phyloP scores from a whole-genome alignment of 768 basidiomycete species.

The Boletus huronensis region DNA sequence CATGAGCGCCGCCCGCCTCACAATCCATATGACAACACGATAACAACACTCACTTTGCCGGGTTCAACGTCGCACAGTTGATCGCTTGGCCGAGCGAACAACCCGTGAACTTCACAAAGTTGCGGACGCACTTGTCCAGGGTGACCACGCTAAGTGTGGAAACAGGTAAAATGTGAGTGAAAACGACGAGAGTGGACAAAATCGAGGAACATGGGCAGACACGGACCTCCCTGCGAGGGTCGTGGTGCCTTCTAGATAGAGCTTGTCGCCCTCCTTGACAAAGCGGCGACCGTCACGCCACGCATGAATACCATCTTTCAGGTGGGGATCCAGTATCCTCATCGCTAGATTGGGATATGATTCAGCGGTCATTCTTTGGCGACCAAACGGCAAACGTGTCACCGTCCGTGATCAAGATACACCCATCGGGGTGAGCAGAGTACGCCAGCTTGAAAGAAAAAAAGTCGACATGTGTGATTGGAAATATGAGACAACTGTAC shows the following conservation, averaged over 20 bases:
- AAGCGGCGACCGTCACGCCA: constrained; percentile 85
- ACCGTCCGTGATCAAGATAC: constrained; percentile 91
- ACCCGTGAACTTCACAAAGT: constrained; percentile 80
- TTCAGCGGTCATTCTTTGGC: neutral
- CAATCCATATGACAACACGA: neutral
- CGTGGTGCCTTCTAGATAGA: constrained; percentile 80
- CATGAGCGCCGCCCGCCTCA: neutral
- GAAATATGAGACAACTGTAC: neutral
- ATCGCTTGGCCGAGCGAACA: constrained; percentile 82
- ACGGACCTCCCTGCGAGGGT: constrained; percentile 85
- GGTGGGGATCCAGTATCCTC: constrained; percentile 81
- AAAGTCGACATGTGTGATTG: neutral
- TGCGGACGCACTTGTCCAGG: constrained; percentile 80
- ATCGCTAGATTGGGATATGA: constrained; percentile 48
- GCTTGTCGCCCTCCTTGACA: constrained; percentile 74
- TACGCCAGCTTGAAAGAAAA: constrained; percentile 63
- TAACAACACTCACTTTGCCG: constrained; percentile 57
- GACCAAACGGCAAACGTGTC: constrained; percentile 15
- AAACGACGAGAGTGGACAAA: neutral
- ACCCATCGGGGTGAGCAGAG: constrained; percentile 77
- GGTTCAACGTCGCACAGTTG: constrained; percentile 81
- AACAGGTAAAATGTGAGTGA: neutral
- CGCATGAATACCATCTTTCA: constrained; percentile 79
- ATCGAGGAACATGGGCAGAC: neutral
- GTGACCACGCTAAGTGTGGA: constrained; percentile 66